phyloP scores from a whole-genome alignment of 1,284 basidiomycete species.

The Moesziomyces sp. region DNA sequence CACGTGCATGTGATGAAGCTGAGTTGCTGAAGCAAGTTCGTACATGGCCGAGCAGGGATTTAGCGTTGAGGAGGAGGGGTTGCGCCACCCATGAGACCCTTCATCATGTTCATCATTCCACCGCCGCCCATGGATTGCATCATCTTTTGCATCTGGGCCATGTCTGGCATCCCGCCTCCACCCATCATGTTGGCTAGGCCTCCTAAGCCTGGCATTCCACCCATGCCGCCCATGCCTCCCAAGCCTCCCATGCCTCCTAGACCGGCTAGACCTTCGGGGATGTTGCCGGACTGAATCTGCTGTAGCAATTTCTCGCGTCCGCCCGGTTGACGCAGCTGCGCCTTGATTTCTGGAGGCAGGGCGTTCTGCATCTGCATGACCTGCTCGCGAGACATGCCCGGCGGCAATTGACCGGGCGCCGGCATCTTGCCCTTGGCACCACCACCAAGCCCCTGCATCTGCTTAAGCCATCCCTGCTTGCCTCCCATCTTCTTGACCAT shows the following conservation, averaged over 20 bases:
- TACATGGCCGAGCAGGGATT: background rate
- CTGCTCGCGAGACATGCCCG: conserved; percentile 64
- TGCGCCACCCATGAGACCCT: conserved; percentile 81
- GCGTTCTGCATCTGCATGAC: conserved; percentile 65
- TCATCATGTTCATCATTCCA: conserved; percentile 75
- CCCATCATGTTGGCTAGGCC: conserved; percentile 39
- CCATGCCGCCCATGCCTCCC: conserved; percentile 35
- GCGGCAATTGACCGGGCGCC: conserved; percentile 56
- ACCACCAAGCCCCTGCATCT: conserved; percentile 54
- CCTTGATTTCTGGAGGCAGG: conserved; percentile 66
- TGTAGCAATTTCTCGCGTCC: conserved; percentile 61
- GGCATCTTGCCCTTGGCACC: conserved; percentile 55
- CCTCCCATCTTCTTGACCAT: conserved; percentile 93
- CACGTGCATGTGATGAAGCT: too few species aligned
- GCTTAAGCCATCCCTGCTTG: conserved; percentile 77
- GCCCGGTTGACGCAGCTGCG: conserved; percentile 65
- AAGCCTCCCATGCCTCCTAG: conserved; percentile 44
- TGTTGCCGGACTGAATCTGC: conserved; percentile 58
- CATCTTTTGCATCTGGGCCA: conserved; percentile 65
- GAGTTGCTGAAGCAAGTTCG: background rate
- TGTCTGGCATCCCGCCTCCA: conserved; percentile 55
- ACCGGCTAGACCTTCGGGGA: conserved; percentile 41
- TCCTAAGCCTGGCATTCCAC: conserved; percentile 40
- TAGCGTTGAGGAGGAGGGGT: conserved; percentile 33
- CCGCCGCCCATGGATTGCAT: conserved; percentile 68